These are phyloP conservation scores for Quercus parvula DNA, from an alignment of 306 rosid species.

Conservation along the genomic window DNA sequence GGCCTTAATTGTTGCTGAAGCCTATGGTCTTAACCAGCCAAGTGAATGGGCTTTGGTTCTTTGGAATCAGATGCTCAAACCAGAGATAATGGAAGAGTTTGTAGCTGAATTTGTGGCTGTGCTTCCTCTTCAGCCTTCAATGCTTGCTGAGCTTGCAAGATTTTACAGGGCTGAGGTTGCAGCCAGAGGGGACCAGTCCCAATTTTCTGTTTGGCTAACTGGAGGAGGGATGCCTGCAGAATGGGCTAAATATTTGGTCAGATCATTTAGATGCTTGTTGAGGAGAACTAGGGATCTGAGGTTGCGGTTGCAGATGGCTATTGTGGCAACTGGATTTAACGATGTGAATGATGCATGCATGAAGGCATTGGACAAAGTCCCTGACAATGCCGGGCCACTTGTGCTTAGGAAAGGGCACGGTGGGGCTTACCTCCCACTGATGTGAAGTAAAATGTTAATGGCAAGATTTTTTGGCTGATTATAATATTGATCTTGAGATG, in stretches of 20 bases:
- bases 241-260: conserved; percentile 90
- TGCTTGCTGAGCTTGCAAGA: conserved; percentile 78
- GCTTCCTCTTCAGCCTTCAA: conserved; percentile 84
- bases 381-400: conserved; percentile 80
- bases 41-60: conserved; percentile 97
- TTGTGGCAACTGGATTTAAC: conserved; percentile 75
- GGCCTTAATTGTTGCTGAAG: conserved; percentile 95
- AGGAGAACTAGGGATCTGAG: conserved; percentile 86
- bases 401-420: conserved; percentile 93
- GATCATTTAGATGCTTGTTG: conserved; percentile 87
- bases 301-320: conserved; percentile 69
- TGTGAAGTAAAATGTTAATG: conserved; percentile 45
- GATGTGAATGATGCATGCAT: conserved; percentile 59
- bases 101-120: conserved; percentile 90
- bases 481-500: not conserved
- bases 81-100: conserved; percentile 89
- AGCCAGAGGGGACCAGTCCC: conserved; percentile 96
- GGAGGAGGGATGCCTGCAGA: conserved; percentile 98
- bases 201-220: conserved; percentile 95
- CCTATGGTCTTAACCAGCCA: conserved; percentile 92
- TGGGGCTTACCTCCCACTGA: conserved; percentile 90
- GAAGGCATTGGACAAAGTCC: conserved; percentile 73
- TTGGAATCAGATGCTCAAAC: conserved; percentile 97
- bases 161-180: conserved; percentile 89
- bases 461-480: not conserved